These are phyloP conservation scores for Haplosporangium sp. DNA, from an alignment of 371 early-diverging fungal genomes.

Conservation along the genomic window DNA sequence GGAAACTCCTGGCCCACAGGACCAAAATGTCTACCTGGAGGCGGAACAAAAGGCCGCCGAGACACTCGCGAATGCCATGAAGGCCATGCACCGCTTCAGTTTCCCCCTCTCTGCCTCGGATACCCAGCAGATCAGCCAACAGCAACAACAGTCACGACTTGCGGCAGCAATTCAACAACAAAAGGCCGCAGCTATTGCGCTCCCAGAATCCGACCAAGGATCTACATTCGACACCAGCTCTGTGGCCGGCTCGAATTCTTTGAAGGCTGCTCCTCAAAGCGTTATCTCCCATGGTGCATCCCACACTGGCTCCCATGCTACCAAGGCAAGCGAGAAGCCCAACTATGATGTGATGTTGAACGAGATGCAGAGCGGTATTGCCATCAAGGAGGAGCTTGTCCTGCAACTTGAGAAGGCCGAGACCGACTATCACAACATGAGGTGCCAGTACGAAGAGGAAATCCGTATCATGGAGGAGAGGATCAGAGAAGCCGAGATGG, in stretches of 20 bases:
- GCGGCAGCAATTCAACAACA: slow-evolving; percentile 33
- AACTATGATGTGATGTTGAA: slow-evolving; percentile 66
- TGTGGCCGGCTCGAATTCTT: not conserved
- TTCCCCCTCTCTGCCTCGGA: slow-evolving; percentile 38
- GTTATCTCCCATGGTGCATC: not conserved
- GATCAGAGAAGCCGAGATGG: slow-evolving; percentile 67
- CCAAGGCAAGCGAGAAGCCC: slow-evolving; percentile 68
- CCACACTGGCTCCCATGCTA: not conserved
- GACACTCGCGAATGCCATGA: slow-evolving; percentile 48
- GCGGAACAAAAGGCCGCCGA: slow-evolving; percentile 53
- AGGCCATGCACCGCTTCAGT: slow-evolving; percentile 52
- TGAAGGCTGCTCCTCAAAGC: not conserved
- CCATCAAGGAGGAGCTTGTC: slow-evolving; percentile 70
- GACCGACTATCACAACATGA: slow-evolving; percentile 67
- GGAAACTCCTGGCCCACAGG: slow-evolving; percentile 33
- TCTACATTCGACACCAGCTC: slow-evolving; percentile 23
- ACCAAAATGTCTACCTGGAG: slow-evolving; percentile 44
- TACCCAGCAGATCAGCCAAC: slow-evolving; percentile 32
- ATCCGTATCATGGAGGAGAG: slow-evolving; percentile 68
- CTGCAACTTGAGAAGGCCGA: slow-evolving; percentile 67
- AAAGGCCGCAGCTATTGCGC: slow-evolving; percentile 33
- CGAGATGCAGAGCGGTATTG: slow-evolving; percentile 65
- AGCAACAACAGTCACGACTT: slow-evolving; percentile 34
- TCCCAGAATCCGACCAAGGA: slow-evolving; percentile 32
- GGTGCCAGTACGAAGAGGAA: slow-evolving; percentile 78